A percentile compares a stretch with the other conserved stretches of the same genome.
Evolutionary conservation across 2,329 filamentous ascomycete species (phyloP).

Genomic region (Xylariaceae sp.): DNA sequence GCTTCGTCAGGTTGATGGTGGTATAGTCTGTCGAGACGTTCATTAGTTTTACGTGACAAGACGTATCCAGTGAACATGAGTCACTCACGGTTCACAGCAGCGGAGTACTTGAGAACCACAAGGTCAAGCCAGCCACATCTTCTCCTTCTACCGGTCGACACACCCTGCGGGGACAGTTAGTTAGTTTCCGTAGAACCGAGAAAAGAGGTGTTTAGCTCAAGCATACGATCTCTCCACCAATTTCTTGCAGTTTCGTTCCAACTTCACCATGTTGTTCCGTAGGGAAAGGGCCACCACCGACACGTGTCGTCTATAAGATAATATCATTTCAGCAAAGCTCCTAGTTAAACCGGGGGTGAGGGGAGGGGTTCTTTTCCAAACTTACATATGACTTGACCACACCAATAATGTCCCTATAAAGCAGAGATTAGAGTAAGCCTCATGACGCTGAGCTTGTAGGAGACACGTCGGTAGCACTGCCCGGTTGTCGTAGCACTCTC

Average conservation of each 20-base stretch:
- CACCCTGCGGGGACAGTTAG: constrained; percentile 16
- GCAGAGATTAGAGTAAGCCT: background rate
- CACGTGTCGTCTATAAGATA: constrained; percentile 48
- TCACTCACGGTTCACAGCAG: constrained; percentile 16
- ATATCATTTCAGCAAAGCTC: background rate
- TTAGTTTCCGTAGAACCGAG: background rate
- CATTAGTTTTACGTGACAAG: background rate
- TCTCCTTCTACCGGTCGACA: constrained; percentile 42
- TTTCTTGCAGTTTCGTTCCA: constrained; percentile 33
- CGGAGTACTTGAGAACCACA: constrained; percentile 21
- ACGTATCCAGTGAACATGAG: background rate
- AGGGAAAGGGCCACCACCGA: constrained; percentile 52
- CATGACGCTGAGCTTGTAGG: background rate
- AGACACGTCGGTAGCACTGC: background rate
- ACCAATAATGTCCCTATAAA: constrained; percentile 37
- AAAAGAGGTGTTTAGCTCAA: background rate
- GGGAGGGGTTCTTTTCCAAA: background rate
- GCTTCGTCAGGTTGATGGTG: constrained; percentile 32
- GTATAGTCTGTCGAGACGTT: constrained; percentile 14
- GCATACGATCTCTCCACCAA: constrained; percentile 30
- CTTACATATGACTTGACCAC: constrained; percentile 49
- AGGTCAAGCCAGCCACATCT: constrained; percentile 19
- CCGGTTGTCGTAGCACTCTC: background rate
- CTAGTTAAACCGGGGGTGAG: background rate
- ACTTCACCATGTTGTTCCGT: constrained; percentile 43